Base-by-base conservation (phyloP, 2,329 filamentous ascomycete species). In the Zymoseptoria crescenta region DNA sequence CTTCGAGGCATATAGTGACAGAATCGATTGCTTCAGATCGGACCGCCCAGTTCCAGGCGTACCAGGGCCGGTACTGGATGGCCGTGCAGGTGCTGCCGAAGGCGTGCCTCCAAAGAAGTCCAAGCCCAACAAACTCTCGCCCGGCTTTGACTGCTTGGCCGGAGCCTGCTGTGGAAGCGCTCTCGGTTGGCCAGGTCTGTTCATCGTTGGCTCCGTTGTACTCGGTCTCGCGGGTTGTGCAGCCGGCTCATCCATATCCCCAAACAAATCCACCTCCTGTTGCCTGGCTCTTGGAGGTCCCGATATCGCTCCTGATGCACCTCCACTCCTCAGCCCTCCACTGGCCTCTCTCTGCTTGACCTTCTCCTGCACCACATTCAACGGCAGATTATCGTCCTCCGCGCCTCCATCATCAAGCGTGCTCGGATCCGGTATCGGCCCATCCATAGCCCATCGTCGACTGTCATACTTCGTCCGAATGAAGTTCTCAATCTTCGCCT, bases 401-500 rank as follows among this genome's bases (percentile, higher is more conserved):
- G 49, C 61, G 9, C 59, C 62, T 56, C 86, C 91, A 16, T 91
- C 89, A 72, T 95, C 91, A 55, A 99, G 77, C 1, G 88, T 89
- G 2, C 89, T 82, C n/a, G 95, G 94, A 72, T 97, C 91, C 4
- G 95, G 95, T 72, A 95, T 93, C 4, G 86, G 86, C 1, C 94
- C 94, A 62, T 99, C 94, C 92, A 97, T 97, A n/a, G 91, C 88
- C 94, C 94, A 99, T 77, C 95, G 83, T 83, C 96, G 97, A 56
- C 94, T 88, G 74, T 99, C 94, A 75, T 99, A 99, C 76, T 99
- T 99, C 58, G 95, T 99, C 66, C 94, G 87, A 69, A 99, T 97
- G 72, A 99, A 99, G 80, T 97, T 99, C 82, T 99, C 94, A 68
- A 99, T 97, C 82, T 99, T 99, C 66, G 89, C 84, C 79, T 99